Conservation (phyloP, 257 asterid species). For the Lantana camara region DNA sequence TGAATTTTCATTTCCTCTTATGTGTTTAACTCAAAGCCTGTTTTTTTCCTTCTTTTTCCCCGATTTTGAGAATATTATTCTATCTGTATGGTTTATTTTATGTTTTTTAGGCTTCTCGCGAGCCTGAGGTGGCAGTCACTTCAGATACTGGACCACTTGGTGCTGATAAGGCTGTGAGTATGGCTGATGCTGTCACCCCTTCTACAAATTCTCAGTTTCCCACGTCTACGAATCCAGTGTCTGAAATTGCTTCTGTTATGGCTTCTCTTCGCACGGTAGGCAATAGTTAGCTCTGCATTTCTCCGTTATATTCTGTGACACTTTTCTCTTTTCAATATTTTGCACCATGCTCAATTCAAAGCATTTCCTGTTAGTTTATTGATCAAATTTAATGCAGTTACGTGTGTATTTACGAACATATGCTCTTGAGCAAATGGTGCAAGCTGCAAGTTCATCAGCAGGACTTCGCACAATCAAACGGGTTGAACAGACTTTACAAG, state of each 20-base stretch:
- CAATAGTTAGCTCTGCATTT: conserved; percentile 12
- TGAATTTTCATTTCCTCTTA: neutral
- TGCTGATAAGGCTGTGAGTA: conserved; percentile 45
- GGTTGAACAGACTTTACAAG: conserved; percentile 96
- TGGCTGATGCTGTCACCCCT: conserved; percentile 51
- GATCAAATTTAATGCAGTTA: conserved; percentile 59
- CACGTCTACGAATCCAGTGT: conserved; percentile 48
- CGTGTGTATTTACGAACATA: conserved; percentile 86
- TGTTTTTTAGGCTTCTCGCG: conserved; percentile 57
- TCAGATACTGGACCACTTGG: conserved; percentile 55
- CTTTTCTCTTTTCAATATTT: neutral
- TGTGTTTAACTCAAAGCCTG: neutral
- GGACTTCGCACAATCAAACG: conserved; percentile 96
- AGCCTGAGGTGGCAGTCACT: conserved; percentile 44
- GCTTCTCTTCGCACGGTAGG: conserved; percentile 90
- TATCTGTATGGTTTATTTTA: conserved; percentile 16
- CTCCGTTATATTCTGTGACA: conserved; percentile 1
- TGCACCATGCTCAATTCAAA: neutral
- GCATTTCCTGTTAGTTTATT: conserved; percentile 22
- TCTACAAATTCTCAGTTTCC: conserved; percentile 59
- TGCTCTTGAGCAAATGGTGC: conserved; percentile 95
- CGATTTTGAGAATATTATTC: conserved; percentile 8
- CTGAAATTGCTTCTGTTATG: conserved; percentile 77
- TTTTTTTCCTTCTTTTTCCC: neutral
- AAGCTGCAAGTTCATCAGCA: conserved; percentile 98